Percentiles rank a stretch among this genome's conserved stretches.
phyloP scores from a whole-genome alignment of 805 yeast genomes.

The Sungouiozyma ichnusensis region DNA sequence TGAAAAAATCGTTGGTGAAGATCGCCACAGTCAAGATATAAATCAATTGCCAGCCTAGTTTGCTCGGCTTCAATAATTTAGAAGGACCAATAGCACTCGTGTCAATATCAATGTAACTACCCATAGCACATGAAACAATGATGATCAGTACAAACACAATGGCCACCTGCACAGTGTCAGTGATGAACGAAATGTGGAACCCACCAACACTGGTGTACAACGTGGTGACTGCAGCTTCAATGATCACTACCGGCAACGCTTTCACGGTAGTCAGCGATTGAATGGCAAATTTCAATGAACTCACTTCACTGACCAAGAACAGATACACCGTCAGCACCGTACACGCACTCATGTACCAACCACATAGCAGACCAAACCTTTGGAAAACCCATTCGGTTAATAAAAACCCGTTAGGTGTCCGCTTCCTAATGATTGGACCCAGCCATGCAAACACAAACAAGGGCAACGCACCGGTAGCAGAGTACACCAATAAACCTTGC shows the following conservation, averaged over 20 bases:
- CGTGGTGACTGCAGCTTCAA: conserved; percentile 79
- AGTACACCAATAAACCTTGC: conserved; percentile 77
- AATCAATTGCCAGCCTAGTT: conserved; percentile 80
- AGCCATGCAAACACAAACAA: conserved; percentile 70
- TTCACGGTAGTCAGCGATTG: conserved; percentile 67
- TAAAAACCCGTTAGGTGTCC: conserved; percentile 84
- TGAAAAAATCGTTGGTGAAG: conserved; percentile 78
- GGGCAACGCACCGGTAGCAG: conserved; percentile 72
- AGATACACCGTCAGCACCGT: conserved; percentile 77
- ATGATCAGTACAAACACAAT: conserved; percentile 57
- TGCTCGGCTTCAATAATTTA: conserved; percentile 53
- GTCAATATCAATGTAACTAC: conserved; percentile 53
- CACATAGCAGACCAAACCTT: conserved; percentile 64
- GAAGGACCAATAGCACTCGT: conserved; percentile 51
- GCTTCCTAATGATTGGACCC: conserved; percentile 70
- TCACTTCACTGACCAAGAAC: conserved; percentile 78
- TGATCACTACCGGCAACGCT: conserved; percentile 71
- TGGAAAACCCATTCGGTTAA: conserved; percentile 90
- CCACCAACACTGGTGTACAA: conserved; percentile 86
- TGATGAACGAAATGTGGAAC: conserved; percentile 74
- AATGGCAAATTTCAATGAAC: conserved; percentile 70
- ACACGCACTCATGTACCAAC: conserved; percentile 66
- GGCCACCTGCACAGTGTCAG: conserved; percentile 78
- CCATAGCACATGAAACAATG: conserved; percentile 70
- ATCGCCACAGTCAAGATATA: conserved; percentile 81